Conservation (phyloP, 495 filamentous ascomycete genomes). For the Alectoria sarmentosa region DNA sequence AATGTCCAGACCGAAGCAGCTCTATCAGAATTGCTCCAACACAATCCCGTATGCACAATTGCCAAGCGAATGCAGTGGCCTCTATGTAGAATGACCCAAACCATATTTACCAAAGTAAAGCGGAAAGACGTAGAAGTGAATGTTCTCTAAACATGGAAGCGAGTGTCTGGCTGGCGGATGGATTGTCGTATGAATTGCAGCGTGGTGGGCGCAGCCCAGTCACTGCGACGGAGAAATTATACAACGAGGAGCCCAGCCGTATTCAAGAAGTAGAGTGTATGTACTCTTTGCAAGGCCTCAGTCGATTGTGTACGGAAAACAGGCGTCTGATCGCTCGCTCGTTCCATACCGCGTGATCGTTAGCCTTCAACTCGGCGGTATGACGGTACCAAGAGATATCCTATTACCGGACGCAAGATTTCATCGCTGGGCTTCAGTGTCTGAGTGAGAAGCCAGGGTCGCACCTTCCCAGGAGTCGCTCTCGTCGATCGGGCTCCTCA, state of each 20-base stretch:
- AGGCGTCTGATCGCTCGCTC: not conserved
- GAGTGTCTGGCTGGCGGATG: conserved; percentile 15
- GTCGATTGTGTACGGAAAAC: not conserved
- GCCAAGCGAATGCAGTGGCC: conserved; percentile 19
- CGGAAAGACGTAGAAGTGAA: conserved; percentile 3
- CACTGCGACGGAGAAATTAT: conserved; percentile 7
- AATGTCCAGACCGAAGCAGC: conserved; percentile 5
- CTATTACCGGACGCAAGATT: not conserved
- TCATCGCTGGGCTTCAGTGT: conserved; percentile 43
- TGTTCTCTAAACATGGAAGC: conserved; percentile 12
- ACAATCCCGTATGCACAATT: conserved; percentile 8
- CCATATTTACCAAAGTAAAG: conserved; percentile 17
- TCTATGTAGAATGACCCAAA: conserved; percentile 6
- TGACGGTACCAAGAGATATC: conserved; percentile 11
- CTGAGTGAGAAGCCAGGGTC: conserved; percentile 47
- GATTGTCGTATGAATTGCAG: conserved; percentile 6
- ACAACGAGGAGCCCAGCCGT: conserved; percentile 1
- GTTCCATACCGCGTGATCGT: conserved; percentile 4
- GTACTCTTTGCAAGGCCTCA: conserved; percentile 3
- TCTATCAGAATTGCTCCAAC: conserved; percentile 3
- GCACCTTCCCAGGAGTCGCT: conserved; percentile 57
- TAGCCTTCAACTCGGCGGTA: conserved; percentile 2
- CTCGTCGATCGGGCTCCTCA: conserved; percentile 55
- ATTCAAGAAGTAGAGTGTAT: conserved; percentile 10
- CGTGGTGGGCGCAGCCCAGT: conserved; percentile 6